Evolutionary conservation across 768 basidiomycete genomes (phyloP).

Genomic region (Sutorius australiensis): DNA sequence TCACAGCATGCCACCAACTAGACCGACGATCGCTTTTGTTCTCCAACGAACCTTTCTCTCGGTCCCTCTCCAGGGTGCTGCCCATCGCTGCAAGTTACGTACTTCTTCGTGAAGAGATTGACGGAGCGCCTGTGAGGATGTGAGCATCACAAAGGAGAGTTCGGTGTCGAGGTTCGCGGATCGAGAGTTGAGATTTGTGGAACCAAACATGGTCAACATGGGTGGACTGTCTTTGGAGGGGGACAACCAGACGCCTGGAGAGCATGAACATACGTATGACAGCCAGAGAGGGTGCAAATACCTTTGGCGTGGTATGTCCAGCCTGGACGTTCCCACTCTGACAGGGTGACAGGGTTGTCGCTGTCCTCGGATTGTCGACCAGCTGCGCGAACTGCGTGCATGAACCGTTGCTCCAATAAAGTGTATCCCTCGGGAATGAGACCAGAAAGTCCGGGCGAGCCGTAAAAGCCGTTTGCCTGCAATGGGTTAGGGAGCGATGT

Average conservation of each 20-base stretch:
- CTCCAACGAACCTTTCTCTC: conserved; percentile 56
- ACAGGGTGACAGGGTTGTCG: conserved; percentile 56
- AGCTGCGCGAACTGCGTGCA: conserved; percentile 54
- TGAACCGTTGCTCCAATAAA: conserved; percentile 79
- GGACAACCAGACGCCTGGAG: conserved; percentile 80
- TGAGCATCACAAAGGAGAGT: conserved; percentile 79
- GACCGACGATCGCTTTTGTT: conserved; percentile 58
- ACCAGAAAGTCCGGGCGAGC: conserved; percentile 84
- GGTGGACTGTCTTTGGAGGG: conserved; percentile 50
- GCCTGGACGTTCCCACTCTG: conserved; percentile 81
- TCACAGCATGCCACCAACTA: conserved; percentile 70
- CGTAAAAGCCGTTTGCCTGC: conserved; percentile 95
- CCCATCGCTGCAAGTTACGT: conserved; percentile 45
- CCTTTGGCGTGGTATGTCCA: conserved; percentile 99
- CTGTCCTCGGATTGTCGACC: conserved; percentile 33
- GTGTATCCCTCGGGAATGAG: conserved; percentile 97
- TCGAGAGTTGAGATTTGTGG: conserved; percentile 91
- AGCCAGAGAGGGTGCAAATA: conserved; percentile 26
- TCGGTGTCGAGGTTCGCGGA: conserved; percentile 90
- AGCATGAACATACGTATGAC: background rate
- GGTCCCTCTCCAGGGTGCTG: conserved; percentile 56
- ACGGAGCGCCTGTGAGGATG: conserved; percentile 53
- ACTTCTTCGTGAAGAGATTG: conserved; percentile 53
- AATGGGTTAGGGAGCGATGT: background rate
- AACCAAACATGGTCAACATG: conserved; percentile 82